These are phyloP conservation scores for Rhodomyrtus tomentosa DNA, from an alignment of 345 rosid species.

Conservation along the genomic window DNA sequence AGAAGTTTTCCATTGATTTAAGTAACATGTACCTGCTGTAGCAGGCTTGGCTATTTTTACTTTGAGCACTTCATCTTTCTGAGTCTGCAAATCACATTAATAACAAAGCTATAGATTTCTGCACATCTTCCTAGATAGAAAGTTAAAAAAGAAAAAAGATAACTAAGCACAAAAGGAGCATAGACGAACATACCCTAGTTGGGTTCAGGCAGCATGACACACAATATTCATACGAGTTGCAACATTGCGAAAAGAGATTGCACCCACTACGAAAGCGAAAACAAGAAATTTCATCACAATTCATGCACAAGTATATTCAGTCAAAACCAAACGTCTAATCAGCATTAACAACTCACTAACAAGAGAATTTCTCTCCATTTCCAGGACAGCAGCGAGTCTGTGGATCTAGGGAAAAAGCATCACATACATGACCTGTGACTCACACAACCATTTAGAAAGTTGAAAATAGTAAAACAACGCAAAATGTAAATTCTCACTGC, in stretches of 20 bases:
- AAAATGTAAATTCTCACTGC: neutral
- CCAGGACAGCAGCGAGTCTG: conserved; percentile 68
- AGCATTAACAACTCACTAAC: conserved; percentile 59
- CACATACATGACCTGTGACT: conserved; percentile 68
- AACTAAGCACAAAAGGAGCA: neutral
- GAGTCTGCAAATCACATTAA: conserved; percentile 35
- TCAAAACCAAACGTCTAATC: neutral
- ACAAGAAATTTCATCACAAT: neutral
- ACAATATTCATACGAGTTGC: conserved; percentile 81
- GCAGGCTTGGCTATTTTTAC: conserved; percentile 72
- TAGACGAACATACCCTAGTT: conserved; percentile 35
- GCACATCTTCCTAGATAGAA: conserved; percentile 1
- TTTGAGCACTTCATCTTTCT: conserved; percentile 38
- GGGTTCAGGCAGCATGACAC: conserved; percentile 90
- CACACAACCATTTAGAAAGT: neutral
- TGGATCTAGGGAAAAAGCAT: conserved; percentile 70
- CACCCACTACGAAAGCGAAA: conserved; percentile 46
- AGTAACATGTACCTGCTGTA: conserved; percentile 52
- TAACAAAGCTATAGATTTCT: neutral
- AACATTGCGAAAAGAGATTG: conserved; percentile 65
- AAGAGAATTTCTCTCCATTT: conserved; percentile 81
- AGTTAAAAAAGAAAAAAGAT: neutral
- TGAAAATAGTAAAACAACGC: neutral
- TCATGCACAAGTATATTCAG: neutral
- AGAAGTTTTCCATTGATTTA: neutral